Evolutionary conservation across 2,329 filamentous ascomycete genomes (phyloP), one percentile per base, ranked within the genome.

Genomic region (Ceratocystis ficicola): DNA sequence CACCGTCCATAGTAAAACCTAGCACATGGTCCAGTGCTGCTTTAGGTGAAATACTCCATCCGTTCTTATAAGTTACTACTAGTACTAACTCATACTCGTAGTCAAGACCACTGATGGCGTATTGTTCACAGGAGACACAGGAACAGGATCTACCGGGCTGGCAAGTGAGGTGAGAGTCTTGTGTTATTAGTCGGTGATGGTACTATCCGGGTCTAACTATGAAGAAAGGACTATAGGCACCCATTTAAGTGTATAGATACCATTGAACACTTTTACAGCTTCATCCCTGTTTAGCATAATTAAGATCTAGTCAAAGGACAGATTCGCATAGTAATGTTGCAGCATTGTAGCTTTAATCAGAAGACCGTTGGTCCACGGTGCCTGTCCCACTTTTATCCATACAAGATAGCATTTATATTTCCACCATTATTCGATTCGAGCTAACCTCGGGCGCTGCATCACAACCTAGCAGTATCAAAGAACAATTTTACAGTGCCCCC

Each of bases 31-130:
- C 77, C n/a, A 91, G 76, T 0, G 88, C 88, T 25, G 82, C 74
- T 1, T 78, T 77, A 74, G 88, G 86, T 1, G 83, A 74, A 12
- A 92, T 84, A 72, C 90, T 80, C 55, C 77, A 75, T 68, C 84
- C 86, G 68, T 81, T 77, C 74, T 85, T 86, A 28, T 87, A 86
- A 69, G 92, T 89, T 7, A 92, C 78, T 46, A 92, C 78, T 46
- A 84, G 79, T 15, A 90, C 86, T 5, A 93, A 80, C 76, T 93
- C 89, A 73, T 87, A 89, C 75, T 93, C 89, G 74, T 92, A 92
- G 75, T 92, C 89, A 20, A 90, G 76, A 55, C 50, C 20, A 0
- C 85, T 85, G n/a, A 77, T 76, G 61, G 78, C 79, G 68, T 86
- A 79, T 74, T 90, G 88, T 0, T 87, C 68, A 88, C 76, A 1